These are phyloP conservation scores for Colletotrichum nymphaeae DNA, from an alignment of 2,329 filamentous ascomycete genomes.

Conservation along the genomic window DNA sequence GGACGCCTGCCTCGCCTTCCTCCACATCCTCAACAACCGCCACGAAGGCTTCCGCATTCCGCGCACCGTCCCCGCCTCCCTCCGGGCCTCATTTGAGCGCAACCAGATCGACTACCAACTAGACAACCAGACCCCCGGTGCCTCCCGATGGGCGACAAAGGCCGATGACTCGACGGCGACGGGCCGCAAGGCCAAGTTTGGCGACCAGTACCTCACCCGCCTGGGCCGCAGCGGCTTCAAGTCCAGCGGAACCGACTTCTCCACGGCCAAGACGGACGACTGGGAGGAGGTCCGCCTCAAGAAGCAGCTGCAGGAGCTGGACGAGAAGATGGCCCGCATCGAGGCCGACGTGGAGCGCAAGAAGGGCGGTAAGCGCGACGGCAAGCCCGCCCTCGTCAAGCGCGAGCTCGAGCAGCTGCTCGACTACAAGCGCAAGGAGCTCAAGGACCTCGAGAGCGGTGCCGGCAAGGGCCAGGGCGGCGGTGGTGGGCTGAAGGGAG, in stretches of 20 bases:
- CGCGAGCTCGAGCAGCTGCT: constrained; percentile 92
- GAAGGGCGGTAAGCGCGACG: constrained; percentile 74
- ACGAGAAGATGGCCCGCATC: constrained; percentile 86
- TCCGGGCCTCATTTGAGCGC: constrained; percentile 91
- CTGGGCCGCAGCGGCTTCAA: constrained; percentile 87
- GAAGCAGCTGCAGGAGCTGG: constrained; percentile 90
- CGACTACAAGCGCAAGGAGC: constrained; percentile 89
- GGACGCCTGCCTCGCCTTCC: constrained; percentile 92
- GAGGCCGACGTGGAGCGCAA: constrained; percentile 78
- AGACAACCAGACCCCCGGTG: constrained; percentile 75
- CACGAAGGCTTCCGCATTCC: constrained; percentile 97
- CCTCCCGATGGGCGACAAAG: constrained; percentile 81
- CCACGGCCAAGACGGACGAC: constrained; percentile 85
- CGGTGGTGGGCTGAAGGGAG: constrained; percentile 74
- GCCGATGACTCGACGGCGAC: constrained; percentile 84
- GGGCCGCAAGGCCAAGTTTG: constrained; percentile 95
- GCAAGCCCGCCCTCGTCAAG: constrained; percentile 92
- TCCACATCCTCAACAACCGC: constrained; percentile 95
- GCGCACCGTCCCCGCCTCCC: constrained; percentile 88
- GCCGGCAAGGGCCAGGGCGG: constrained; percentile 76
- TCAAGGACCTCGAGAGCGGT: constrained; percentile 80
- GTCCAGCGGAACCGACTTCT: constrained; percentile 90
- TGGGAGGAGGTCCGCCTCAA: constrained; percentile 98
- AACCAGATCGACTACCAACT: constrained; percentile 97
- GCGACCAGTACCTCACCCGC: constrained; percentile 93